A percentile compares a stretch with the other conserved stretches of the same genome.
Evolutionary conservation across 306 rosid genomes (phyloP).

Genomic region (Cucumis melo): DNA sequence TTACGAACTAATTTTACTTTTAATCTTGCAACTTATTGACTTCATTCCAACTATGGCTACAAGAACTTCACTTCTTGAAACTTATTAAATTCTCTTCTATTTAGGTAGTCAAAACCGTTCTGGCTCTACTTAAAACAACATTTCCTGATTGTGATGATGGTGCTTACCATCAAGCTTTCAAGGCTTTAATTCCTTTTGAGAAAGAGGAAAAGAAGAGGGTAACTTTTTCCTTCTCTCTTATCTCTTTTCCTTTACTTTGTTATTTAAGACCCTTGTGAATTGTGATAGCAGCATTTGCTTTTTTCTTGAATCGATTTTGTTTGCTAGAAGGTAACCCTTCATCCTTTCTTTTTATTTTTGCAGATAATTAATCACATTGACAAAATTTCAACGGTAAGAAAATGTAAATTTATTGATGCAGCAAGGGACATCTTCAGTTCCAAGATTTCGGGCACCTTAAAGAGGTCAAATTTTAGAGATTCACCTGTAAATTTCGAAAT

Average conservation of each 20-base stretch:
- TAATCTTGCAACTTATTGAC: background rate
- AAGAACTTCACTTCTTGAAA: background rate
- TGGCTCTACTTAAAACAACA: slow-evolving; percentile 66
- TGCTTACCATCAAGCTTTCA: slow-evolving; percentile 58
- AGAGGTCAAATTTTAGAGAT: slow-evolving; percentile 36
- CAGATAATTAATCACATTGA: slow-evolving; percentile 76
- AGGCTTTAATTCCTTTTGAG: slow-evolving; percentile 78
- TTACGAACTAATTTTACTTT: background rate
- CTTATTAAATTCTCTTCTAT: slow-evolving; percentile 9
- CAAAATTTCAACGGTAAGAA: slow-evolving; percentile 63
- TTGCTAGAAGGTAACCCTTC: background rate
- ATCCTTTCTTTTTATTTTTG: slow-evolving; percentile 9
- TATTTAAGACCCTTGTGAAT: background rate
- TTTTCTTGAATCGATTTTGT: background rate
- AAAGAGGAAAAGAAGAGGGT: slow-evolving; percentile 80
- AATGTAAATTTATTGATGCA: slow-evolving; percentile 63
- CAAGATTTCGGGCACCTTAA: slow-evolving; percentile 85
- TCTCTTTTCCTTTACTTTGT: background rate
- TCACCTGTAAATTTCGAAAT: background rate
- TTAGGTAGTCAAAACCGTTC: slow-evolving; percentile 72
- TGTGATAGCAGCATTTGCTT: background rate
- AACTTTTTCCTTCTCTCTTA: slow-evolving; percentile 4
- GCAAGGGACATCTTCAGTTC: slow-evolving; percentile 69
- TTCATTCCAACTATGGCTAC: background rate
- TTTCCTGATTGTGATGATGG: slow-evolving; percentile 66